Evolutionary conservation across 805 yeast species (phyloP).

Genomic region (Candida cerambycidarum): DNA sequence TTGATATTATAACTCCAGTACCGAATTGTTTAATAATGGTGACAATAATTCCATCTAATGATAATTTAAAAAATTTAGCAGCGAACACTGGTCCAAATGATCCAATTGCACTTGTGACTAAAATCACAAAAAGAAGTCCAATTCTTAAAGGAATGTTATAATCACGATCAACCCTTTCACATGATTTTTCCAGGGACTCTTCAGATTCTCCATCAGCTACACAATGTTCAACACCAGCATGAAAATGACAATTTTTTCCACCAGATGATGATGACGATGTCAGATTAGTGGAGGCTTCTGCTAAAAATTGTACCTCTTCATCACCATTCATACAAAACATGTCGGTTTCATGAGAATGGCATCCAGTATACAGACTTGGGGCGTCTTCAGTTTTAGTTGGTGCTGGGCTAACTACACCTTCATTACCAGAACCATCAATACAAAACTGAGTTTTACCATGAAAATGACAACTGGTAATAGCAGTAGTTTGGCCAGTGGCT

Average conservation of each 20-base stretch:
- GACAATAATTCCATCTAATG: constrained; percentile 19
- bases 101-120: constrained; percentile 34
- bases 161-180: constrained; percentile 27
- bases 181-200: constrained; percentile 10
- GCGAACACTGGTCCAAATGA: constrained; percentile 22
- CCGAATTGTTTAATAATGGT: constrained; percentile 25
- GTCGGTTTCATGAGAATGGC: constrained; percentile 21
- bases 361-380: constrained; percentile 15
- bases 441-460: constrained; percentile 21
- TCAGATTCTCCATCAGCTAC: constrained; percentile 11
- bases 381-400: constrained; percentile 12
- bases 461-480: constrained; percentile 20
- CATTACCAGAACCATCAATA: constrained; percentile 20
- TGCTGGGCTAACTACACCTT: constrained; percentile 16
- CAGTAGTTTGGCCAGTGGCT: constrained; percentile 3
- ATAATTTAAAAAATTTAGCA: too few species aligned
- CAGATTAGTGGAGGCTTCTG: constrained; percentile 5
- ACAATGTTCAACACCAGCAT: constrained; percentile 36
- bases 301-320: constrained; percentile 19
- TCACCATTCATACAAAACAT: constrained; percentile 19
- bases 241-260: constrained; percentile 26
- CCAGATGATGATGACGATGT: neutral
- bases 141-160: constrained; percentile 27
- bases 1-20: constrained; percentile 31
- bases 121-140: constrained; percentile 34